phyloP scores from a whole-genome alignment of 2,329 filamentous ascomycete species.

The Penicillium vulpinum region DNA sequence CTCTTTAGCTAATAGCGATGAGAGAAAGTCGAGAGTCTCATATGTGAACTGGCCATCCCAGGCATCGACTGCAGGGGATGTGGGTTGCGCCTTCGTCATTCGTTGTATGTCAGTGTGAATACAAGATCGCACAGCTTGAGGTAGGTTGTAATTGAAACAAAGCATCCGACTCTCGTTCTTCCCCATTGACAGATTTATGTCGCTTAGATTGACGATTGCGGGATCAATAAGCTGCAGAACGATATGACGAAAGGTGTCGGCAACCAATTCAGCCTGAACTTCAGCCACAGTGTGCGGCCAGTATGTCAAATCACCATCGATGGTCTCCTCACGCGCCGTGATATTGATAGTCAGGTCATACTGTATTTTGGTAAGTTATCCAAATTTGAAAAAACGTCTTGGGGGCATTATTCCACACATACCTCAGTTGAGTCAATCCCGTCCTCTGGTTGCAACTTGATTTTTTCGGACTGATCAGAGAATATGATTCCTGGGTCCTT shows the following conservation, averaged over 20 bases:
- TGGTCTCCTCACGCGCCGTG: background rate
- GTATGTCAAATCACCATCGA: constrained; percentile 25
- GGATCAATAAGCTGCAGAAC: background rate
- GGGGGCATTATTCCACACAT: background rate
- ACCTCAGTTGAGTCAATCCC: constrained; percentile 19
- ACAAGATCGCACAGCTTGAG: too few species aligned
- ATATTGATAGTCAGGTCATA: background rate
- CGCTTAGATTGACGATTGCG: background rate
- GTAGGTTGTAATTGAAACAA: too few species aligned
- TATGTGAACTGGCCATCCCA: too few species aligned
- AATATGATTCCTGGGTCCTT: background rate
- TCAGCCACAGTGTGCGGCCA: background rate
- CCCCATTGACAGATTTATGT: too few species aligned
- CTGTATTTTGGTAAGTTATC: background rate
- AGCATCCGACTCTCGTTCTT: too few species aligned
- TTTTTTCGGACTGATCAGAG: background rate
- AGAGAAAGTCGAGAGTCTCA: too few species aligned
- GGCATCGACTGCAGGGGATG: too few species aligned
- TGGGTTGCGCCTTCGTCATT: too few species aligned
- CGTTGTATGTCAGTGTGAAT: too few species aligned
- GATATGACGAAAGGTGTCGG: background rate
- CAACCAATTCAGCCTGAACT: background rate
- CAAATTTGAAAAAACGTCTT: too few species aligned
- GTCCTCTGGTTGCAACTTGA: background rate
- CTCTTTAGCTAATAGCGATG: too few species aligned